These are phyloP conservation scores for Cutaneotrichosporon curvatum DNA, from an alignment of 1,284 basidiomycete genomes.

Conservation along the genomic window DNA sequence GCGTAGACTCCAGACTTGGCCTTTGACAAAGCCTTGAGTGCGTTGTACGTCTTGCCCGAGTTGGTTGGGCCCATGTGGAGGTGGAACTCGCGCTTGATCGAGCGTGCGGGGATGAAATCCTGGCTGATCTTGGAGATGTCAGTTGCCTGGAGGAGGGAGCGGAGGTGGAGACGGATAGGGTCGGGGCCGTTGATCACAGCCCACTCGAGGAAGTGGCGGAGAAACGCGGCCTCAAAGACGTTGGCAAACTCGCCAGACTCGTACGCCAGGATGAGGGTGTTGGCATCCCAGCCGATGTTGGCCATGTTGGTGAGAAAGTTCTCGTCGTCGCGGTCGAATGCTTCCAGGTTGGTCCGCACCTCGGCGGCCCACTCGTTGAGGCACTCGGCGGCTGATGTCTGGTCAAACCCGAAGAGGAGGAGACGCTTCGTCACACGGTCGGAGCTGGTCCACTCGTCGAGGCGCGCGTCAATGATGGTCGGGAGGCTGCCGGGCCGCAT, in stretches of 20 bases:
- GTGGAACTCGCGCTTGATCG: constrained; percentile 67
- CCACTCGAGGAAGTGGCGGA: constrained; percentile 26
- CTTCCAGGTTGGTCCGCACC: constrained; percentile 1
- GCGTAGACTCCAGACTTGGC: constrained; percentile 74
- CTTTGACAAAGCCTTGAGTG: constrained; percentile 75
- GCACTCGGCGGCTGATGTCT: constrained; percentile 5
- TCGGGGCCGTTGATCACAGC: constrained; percentile 3
- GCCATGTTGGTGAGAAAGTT: constrained; percentile 8
- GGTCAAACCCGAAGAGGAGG: constrained; percentile 23
- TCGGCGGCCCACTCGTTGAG: constrained; percentile 5
- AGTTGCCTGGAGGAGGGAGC: constrained; percentile 36
- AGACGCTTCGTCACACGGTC: constrained; percentile 21
- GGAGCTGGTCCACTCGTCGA: constrained; percentile 26
- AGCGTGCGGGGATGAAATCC: constrained; percentile 45
- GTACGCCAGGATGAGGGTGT: constrained; percentile 23
- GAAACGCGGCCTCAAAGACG: constrained; percentile 27
- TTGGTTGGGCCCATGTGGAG: constrained; percentile 98
- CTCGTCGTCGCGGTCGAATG: constrained; percentile 6
- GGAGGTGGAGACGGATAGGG: constrained; percentile 24
- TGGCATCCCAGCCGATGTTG: constrained; percentile 23
- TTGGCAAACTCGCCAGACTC: constrained; percentile 18
- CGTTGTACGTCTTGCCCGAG: constrained; percentile 92
- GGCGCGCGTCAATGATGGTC: constrained; percentile 14
- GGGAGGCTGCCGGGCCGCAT: constrained; percentile 7
- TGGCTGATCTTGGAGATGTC: constrained; percentile 42